Evolutionary conservation across 2,329 filamentous ascomycete species (phyloP).

Genomic region (Delphinella strobiligena): DNA sequence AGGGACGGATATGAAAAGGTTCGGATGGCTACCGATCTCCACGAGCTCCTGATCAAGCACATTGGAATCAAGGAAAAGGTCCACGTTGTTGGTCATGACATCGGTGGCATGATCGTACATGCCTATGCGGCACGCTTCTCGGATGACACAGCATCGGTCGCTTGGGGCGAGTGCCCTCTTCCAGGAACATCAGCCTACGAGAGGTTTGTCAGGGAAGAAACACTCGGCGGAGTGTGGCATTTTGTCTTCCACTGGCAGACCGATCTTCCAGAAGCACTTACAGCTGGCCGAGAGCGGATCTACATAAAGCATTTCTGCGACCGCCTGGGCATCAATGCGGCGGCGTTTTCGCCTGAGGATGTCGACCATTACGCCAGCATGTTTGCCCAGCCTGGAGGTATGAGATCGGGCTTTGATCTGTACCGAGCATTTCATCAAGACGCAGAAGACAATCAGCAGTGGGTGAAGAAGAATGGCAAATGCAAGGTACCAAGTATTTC

Average conservation of each 20-base stretch:
- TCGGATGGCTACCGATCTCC: conserved; percentile 29
- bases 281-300: conserved; percentile 27
- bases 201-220: conserved; percentile 13
- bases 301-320: conserved; percentile 35
- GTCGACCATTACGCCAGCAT: conserved; percentile 25
- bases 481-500: conserved; percentile 19
- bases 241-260: conserved; percentile 30
- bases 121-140: conserved; percentile 28
- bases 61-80: conserved; percentile 25
- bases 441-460: conserved; percentile 18
- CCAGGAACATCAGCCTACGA: conserved; percentile 25
- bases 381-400: conserved; percentile 23
- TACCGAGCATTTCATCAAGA: conserved; percentile 25
- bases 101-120: conserved; percentile 36
- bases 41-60: conserved; percentile 17
- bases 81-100: conserved; percentile 36
- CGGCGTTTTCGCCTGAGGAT: conserved; percentile 24
- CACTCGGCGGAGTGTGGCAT: conserved; percentile 23
- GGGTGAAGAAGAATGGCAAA: conserved; percentile 21
- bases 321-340: conserved; percentile 24
- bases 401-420: conserved; percentile 22
- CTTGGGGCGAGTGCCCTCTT: conserved; percentile 32
- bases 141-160: conserved; percentile 22
- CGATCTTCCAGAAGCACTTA: conserved; percentile 28
- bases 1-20: conserved; percentile 28